Base-by-base conservation (phyloP, 805 yeast species). In the Scheffersomyces ergatensis region DNA sequence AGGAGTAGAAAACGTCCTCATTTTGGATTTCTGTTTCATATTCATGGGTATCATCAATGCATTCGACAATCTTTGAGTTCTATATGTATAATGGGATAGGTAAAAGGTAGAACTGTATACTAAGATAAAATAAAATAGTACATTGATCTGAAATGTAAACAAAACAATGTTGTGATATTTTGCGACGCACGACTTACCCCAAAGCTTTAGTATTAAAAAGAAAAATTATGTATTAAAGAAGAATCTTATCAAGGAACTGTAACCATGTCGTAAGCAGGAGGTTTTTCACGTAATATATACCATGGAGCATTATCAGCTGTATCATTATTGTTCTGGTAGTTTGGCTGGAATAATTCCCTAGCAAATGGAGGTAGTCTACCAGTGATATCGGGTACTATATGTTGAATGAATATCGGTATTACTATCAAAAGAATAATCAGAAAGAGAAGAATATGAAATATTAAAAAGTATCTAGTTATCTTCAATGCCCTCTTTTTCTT, bases 281-380 rank as follows among this genome's bases (percentile, higher is more conserved):
- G 62, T 21, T 68, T 66, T 0, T 67, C 63, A 5, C 69, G 61
- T 13, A 65, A 47, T 13, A 80, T 65, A 9, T 64, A 59, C 1
- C 59, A 38, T 0, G 85, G 83, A 0, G 84, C 85, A 18, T 41
- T 38, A 0, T 53, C 65, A 0, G 88, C 89, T 0, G 89, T 83
- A 53, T 83, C 89, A 50, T 83, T 82, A 47, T 82, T 80, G 34
- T 75, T 67, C 51, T 82, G 86, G 30, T 62, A 53, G 29, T 64
- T 72, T 1, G 89, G 89, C 54, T 83, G 89, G 6, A 82, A 54
- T 30, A 80, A 49, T 2, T 45, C 49, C 2, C 34, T 37, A 3
- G 47, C 37, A 8, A 36, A 50, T 40, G 15, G 57, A 51, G 45
- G 57, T 37, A 25, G 6, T 1, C 31, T 21, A 8, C 34, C 36